Evolutionary conservation across 108 stramenopile genomes (phyloP).

Genomic region (Cyclotella baltica): DNA sequence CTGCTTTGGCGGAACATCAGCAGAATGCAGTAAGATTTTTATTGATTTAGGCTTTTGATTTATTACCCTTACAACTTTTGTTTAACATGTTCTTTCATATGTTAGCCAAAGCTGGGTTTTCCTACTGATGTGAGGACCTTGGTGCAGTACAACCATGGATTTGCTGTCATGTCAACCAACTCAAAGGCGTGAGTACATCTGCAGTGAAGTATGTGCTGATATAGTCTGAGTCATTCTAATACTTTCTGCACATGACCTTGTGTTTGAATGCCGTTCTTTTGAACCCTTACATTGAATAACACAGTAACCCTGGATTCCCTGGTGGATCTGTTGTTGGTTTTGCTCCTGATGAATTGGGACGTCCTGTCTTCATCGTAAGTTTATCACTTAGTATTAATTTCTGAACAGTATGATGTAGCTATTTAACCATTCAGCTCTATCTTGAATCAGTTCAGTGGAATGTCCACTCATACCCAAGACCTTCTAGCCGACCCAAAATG

Average conservation of each 20-base stretch:
- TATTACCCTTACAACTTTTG: neutral
- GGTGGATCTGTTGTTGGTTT: conserved; percentile 95
- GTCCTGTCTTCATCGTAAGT: conserved; percentile 82
- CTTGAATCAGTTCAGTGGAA: conserved; percentile 76
- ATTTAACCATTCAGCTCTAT: neutral
- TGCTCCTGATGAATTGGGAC: conserved; percentile 90
- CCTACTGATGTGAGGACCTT: conserved; percentile 76
- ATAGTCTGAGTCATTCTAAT: neutral
- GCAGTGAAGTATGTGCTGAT: neutral
- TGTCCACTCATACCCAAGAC: conserved; percentile 94
- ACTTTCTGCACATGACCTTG: conserved; percentile 13
- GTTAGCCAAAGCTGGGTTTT: conserved; percentile 66
- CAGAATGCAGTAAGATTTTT: conserved; percentile 45
- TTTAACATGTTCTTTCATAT: neutral
- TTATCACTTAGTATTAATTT: neutral
- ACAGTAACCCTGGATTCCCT: conserved; percentile 85
- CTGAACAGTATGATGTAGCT: neutral
- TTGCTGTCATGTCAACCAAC: conserved; percentile 89
- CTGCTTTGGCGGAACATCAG: conserved; percentile 67
- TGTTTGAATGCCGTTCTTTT: too few relatives aligned
- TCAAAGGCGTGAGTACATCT: conserved; percentile 67
- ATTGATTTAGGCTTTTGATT: neutral
- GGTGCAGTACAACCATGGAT: conserved; percentile 90
- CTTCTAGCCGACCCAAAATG: conserved; percentile 80
- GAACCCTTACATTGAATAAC: neutral